Conservation (phyloP, 1,284 basidiomycete genomes). For the Puccinia triticina region DNA sequence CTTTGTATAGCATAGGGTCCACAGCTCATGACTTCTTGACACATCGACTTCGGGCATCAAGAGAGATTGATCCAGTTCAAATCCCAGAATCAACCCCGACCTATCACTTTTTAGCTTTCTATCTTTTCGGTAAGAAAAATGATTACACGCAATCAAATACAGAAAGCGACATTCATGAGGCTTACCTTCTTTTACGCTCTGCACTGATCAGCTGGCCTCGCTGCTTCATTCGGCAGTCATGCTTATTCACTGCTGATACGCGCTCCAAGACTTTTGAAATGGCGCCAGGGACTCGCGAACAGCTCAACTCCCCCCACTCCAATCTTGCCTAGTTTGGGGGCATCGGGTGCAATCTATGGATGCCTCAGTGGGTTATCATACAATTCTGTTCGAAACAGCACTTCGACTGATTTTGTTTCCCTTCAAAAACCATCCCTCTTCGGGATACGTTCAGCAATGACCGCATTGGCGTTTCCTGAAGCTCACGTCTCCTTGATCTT, state of each 20-base stretch:
- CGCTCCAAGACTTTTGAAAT: constrained; percentile 42
- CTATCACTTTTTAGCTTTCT: constrained; percentile 51
- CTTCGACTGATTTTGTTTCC: neutral
- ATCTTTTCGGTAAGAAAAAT: constrained; percentile 37
- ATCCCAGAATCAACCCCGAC: constrained; percentile 47
- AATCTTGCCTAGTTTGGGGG: constrained; percentile 50
- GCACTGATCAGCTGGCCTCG: constrained; percentile 30
- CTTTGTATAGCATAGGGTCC: constrained; percentile 50
- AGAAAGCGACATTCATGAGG: neutral
- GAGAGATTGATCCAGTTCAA: constrained; percentile 35
- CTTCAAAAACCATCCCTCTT: neutral
- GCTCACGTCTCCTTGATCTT: constrained; percentile 56
- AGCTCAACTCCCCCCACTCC: constrained; percentile 34
- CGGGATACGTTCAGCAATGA: constrained; percentile 47
- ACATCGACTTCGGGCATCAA: constrained; percentile 35
- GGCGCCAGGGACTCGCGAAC: constrained; percentile 28
- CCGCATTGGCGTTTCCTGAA: constrained; percentile 55
- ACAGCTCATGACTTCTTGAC: constrained; percentile 45
- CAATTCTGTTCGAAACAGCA: neutral
- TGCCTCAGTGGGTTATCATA: constrained; percentile 48
- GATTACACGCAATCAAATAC: neutral
- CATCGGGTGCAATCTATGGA: constrained; percentile 55
- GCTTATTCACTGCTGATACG: constrained; percentile 41
- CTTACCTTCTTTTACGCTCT: neutral
- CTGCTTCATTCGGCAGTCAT: constrained; percentile 42